Evolutionary conservation across 192 early-diverging fungal species (phyloP).

Genomic region (Funneliformis geosporum): DNA sequence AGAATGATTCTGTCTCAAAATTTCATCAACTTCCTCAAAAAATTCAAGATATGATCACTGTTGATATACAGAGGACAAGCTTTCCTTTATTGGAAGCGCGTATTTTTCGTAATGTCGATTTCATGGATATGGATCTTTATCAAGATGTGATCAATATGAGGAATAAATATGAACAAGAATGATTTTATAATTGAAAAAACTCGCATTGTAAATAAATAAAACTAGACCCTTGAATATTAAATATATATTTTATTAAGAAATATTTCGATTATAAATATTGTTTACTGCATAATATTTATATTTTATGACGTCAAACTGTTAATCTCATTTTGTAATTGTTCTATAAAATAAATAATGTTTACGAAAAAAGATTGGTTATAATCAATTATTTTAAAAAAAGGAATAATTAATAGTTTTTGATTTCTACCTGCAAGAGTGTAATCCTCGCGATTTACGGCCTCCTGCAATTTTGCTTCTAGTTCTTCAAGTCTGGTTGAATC

Average conservation of each 20-base stretch:
- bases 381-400: not conserved
- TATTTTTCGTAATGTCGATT: not conserved
- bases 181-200: not conserved
- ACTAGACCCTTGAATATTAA: too few species aligned
- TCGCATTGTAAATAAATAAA: too few species aligned
- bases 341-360: not conserved
- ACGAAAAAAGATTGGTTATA: not conserved
- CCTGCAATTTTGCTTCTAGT: not conserved
- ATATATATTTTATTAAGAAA: too few species aligned
- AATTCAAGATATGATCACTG: not conserved
- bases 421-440: constrained; percentile 12
- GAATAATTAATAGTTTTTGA: not conserved
- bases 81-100: not conserved
- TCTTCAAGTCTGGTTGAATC: not conserved
- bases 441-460: not conserved
- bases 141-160: not conserved
- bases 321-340: constrained; percentile 10
- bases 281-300: not conserved
- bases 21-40: not conserved
- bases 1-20: not conserved
- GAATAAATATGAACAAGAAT: not conserved
- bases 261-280: not conserved
- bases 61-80: not conserved
- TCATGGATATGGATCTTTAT: not conserved
- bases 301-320: not conserved